Conservation (phyloP, 352 stramenopile species). For the Globisporangium canariense region DNA sequence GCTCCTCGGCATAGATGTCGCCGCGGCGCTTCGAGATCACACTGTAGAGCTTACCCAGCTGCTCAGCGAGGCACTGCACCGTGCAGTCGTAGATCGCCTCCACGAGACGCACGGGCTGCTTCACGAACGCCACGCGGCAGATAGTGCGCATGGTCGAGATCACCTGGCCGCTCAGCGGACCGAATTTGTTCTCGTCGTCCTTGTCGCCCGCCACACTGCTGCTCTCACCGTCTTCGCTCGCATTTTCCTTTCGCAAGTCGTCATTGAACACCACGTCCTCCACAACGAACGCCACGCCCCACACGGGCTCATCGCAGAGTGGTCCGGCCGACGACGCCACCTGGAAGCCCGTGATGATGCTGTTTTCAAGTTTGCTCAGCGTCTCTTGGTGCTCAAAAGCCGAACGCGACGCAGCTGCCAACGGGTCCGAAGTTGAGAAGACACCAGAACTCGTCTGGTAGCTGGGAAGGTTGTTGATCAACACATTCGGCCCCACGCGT, state of each 20-base stretch:
- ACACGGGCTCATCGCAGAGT: slow-evolving; percentile 89
- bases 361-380: slow-evolving; percentile 72
- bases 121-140: slow-evolving; percentile 75
- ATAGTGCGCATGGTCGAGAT: slow-evolving; percentile 78
- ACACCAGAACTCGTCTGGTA: slow-evolving; percentile 22
- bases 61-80: slow-evolving; percentile 84
- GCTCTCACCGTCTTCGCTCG: slow-evolving; percentile 19
- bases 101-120: slow-evolving; percentile 86
- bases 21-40: slow-evolving; percentile 92
- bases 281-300: slow-evolving; percentile 86
- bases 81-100: slow-evolving; percentile 90
- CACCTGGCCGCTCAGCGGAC: slow-evolving; percentile 73
- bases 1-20: slow-evolving; percentile 85
- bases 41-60: slow-evolving; percentile 93
- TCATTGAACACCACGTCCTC: slow-evolving; percentile 70
- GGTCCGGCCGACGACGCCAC: slow-evolving; percentile 78
- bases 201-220: slow-evolving; percentile 14
- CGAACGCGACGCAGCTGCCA: background rate
- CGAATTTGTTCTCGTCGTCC: slow-evolving; percentile 42
- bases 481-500: slow-evolving; percentile 67
- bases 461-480: slow-evolving; percentile 69
- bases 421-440: slow-evolving; percentile 6
- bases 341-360: slow-evolving; percentile 82
- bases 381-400: slow-evolving; percentile 20
- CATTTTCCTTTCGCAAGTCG: slow-evolving; percentile 21